Conservation (phyloP, 2,329 filamentous ascomycete genomes). For the Trichoderma gracile region DNA sequence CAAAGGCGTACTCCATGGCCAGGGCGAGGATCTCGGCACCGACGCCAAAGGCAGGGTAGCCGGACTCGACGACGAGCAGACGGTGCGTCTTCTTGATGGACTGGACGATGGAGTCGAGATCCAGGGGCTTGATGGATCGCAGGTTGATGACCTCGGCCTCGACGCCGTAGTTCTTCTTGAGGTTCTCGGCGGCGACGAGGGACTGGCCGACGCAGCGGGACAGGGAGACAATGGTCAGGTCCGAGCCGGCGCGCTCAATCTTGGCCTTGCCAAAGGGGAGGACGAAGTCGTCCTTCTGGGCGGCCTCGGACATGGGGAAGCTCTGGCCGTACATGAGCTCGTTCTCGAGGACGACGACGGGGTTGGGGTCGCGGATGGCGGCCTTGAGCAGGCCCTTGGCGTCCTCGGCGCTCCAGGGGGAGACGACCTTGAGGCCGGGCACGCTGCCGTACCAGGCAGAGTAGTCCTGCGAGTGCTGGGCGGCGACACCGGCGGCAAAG, state of each 20-base stretch:
- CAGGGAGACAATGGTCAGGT: constrained; percentile 91
- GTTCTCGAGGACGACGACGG: constrained; percentile 87
- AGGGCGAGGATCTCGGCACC: constrained; percentile 89
- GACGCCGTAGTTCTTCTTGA: constrained; percentile 95
- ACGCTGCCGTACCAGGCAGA: constrained; percentile 98
- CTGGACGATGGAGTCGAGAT: constrained; percentile 91
- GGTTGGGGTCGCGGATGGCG: constrained; percentile 97
- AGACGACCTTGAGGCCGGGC: constrained; percentile 93
- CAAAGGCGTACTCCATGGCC: constrained; percentile 96
- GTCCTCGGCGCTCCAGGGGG: constrained; percentile 95
- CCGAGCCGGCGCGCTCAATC: constrained; percentile 94
- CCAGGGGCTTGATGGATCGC: constrained; percentile 93
- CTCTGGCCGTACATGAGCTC: constrained; percentile 88
- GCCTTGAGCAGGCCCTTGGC: constrained; percentile 98
- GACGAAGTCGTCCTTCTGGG: constrained; percentile 95
- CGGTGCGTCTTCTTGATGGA: constrained; percentile 98
- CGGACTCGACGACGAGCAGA: constrained; percentile 89
- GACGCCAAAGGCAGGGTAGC: constrained; percentile 94
- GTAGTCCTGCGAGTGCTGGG: constrained; percentile 99
- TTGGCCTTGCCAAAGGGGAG: constrained; percentile 98
- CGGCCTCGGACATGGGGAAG: constrained; percentile 97
- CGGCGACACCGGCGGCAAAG: constrained; percentile 91
- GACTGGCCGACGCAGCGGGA: constrained; percentile 95
- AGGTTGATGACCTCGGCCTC: constrained; percentile 98
- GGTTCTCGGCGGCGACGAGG: constrained; percentile 80